Evolutionary conservation across 148 eudicot species (phyloP), one percentile per base, ranked within the genome.

Genomic region (Rhododendron griersonianum): DNA sequence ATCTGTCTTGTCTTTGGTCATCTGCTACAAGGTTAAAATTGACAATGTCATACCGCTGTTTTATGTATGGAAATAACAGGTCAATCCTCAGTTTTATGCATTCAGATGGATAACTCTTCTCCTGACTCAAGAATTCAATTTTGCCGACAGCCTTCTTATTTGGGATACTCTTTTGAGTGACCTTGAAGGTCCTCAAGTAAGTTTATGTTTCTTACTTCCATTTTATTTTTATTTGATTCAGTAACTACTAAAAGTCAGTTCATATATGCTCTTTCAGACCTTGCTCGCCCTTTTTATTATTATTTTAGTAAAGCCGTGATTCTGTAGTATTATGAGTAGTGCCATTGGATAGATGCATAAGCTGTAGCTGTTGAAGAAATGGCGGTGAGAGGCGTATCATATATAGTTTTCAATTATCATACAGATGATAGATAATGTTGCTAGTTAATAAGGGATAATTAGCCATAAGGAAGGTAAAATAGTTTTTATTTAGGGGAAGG

Each of bases 51-150:
- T 82, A 25, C 37, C 19, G n/a, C 45, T 82, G 39, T 80, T 30
- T 86, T 89, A 28, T 19, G 82, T 41, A 30, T 88, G 83, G 35
- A 55, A 79, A 41, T 88, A 82, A 85, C 99, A 95, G 99, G 94
- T 98, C 80, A 98, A 98, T 93, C 99, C 99, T 41, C 99, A 98
- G 84, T 98, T 98, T 87, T 98, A 98, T 86, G 98, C 99, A 80
- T 98, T 98, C 89, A 93, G 98, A 90, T 98, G 99, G 99, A 98
- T 98, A 69, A 98, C 99, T 45, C 99, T 98, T 86, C 98, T 98
- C 81, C 90, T 95, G 92, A 98, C 98, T 85, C 99, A 98, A 94
- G 99, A 98, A 85, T 98, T 95, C 93, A 90, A 91, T 86, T 98
- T 98, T 77, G 90, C 94, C 0, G 99, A 98, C 63, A 92, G 92